Percentiles rank a stretch among this genome's conserved stretches.
Evolutionary conservation across 1,284 basidiomycete species (phyloP).

Genomic region (Ceratobasidium sp.): DNA sequence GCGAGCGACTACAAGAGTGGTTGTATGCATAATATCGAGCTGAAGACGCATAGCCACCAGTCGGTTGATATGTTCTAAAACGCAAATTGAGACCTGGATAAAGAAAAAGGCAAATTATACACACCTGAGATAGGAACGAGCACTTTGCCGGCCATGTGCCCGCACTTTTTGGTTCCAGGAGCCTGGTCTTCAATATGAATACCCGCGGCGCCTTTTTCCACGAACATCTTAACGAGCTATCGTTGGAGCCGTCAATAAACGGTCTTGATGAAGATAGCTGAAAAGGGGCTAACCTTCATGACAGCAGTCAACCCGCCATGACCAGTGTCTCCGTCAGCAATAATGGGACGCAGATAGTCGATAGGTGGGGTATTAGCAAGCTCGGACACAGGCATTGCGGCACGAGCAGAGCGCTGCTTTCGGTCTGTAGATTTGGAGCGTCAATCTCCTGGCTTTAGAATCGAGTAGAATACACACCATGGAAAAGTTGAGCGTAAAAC

Average conservation of each 20-base stretch:
- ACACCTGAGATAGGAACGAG: constrained; percentile 57
- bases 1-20: constrained; percentile 80
- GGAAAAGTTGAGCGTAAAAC: constrained; percentile 73
- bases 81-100: constrained; percentile 65
- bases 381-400: constrained; percentile 77
- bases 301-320: constrained; percentile 74
- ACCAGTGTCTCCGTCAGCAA: constrained; percentile 68
- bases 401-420: constrained; percentile 64
- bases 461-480: constrained; percentile 60
- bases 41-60: constrained; percentile 82
- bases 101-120: constrained; percentile 54
- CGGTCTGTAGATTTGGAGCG: constrained; percentile 44
- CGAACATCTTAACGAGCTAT: constrained; percentile 75
- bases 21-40: constrained; percentile 84
- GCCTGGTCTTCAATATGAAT: constrained; percentile 87
- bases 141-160: constrained; percentile 83
- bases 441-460: not conserved
- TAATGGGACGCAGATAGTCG: constrained; percentile 66
- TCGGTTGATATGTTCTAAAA: constrained; percentile 82
- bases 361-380: constrained; percentile 61
- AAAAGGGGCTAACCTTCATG: constrained; percentile 66
- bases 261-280: not conserved
- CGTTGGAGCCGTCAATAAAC: not conserved
- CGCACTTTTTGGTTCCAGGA: constrained; percentile 78
- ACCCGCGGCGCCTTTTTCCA: constrained; percentile 78